Evolutionary conservation across 305 asterid species (phyloP).

Genomic region (Fraxinus nigra): DNA sequence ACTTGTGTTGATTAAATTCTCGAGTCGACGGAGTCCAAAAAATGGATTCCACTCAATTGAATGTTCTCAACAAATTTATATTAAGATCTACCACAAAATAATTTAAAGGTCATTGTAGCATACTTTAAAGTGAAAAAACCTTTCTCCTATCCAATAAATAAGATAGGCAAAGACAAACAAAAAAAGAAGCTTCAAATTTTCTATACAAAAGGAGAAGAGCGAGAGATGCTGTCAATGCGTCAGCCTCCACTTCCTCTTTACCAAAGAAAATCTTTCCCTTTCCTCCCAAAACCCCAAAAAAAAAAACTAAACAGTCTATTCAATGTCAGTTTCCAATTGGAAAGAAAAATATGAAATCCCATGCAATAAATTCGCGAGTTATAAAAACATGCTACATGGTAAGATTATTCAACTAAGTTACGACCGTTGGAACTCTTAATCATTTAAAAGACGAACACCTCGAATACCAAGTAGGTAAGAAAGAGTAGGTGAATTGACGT

Average conservation of each 20-base stretch:
- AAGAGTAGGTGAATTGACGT: not conserved
- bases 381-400: not conserved
- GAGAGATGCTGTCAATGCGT: slow-evolving; percentile 49
- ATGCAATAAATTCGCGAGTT: slow-evolving; percentile 2
- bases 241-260: slow-evolving; percentile 37
- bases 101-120: slow-evolving; percentile 1
- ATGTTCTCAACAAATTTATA: not conserved
- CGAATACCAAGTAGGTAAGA: not conserved
- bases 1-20: not conserved
- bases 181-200: slow-evolving; percentile 33
- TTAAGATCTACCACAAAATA: slow-evolving; percentile 6
- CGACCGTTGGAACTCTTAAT: not conserved
- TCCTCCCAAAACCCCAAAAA: slow-evolving; percentile 21
- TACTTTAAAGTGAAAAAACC: slow-evolving; percentile 28
- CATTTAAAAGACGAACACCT: not conserved
- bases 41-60: not conserved
- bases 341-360: not conserved
- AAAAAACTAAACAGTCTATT: not conserved
- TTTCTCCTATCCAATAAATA: slow-evolving; percentile 30
- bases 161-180: slow-evolving; percentile 25
- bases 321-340: slow-evolving; percentile 16
- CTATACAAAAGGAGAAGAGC: slow-evolving; percentile 29
- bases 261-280: slow-evolving; percentile 15
- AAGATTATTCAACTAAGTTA: not conserved
- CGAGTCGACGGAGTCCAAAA: not conserved